Conservation (phyloP, 306 rosid genomes). For the Sphenostylis stenocarpa region DNA sequence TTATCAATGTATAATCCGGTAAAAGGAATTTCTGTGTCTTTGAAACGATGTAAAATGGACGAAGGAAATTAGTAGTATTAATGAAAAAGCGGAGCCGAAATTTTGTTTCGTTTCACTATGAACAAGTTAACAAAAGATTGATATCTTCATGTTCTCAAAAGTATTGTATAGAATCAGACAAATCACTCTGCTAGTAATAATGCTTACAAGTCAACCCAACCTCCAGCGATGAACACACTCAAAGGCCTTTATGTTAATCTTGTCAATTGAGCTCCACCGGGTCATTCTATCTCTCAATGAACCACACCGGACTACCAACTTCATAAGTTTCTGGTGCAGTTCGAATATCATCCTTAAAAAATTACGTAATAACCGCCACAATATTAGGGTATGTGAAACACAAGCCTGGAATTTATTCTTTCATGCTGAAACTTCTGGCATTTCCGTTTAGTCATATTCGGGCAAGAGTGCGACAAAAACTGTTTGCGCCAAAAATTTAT, state of each 20-base stretch:
- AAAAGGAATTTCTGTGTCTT: not conserved
- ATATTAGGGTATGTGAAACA: not conserved
- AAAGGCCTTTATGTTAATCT: not conserved
- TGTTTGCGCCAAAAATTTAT: not conserved
- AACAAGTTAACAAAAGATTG: not conserved
- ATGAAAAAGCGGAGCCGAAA: not conserved
- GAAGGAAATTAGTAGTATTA: not conserved
- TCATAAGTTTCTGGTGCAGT: not conserved
- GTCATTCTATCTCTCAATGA: not conserved
- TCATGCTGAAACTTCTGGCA: slow-evolving; percentile 1
- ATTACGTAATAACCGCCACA: not conserved
- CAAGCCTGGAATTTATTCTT: slow-evolving; percentile 3
- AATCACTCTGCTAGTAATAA: not conserved
- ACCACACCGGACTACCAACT: not conserved
- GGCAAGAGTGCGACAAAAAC: slow-evolving; percentile 12
- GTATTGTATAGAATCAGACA: too few species aligned
- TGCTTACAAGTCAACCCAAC: not conserved
- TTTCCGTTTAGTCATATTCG: not conserved
- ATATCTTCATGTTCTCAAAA: too few species aligned
- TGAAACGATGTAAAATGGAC: not conserved
- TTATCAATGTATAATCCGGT: too few species aligned
- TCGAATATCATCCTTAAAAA: not conserved
- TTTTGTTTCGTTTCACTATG: not conserved
- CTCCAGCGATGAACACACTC: not conserved
- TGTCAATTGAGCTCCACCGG: not conserved